A percentile compares a stretch with the other conserved stretches of the same genome.
Conservation (phyloP, 306 rosid genomes). For the Mimosa bimucronata region DNA sequence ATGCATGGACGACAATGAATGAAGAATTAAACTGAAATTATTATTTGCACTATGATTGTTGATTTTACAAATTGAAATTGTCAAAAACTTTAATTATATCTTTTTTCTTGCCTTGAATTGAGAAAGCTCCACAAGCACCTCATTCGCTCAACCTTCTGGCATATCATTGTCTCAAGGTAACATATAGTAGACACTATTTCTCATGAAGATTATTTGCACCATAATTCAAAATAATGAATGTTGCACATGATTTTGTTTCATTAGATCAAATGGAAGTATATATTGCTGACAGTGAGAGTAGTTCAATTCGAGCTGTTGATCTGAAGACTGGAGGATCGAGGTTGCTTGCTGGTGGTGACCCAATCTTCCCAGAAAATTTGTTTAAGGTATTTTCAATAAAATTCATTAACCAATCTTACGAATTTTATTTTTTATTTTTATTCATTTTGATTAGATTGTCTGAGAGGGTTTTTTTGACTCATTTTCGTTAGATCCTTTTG, state of each 20-base stretch:
- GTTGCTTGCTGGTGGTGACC: constrained; percentile 91
- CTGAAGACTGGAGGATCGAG: constrained; percentile 85
- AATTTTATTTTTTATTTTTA: constrained; percentile 1
- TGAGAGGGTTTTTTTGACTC: constrained; percentile 7
- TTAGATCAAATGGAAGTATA: constrained; percentile 69
- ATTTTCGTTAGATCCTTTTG: constrained; percentile 23
- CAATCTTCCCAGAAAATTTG: constrained; percentile 77
- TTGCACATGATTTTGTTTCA: constrained; percentile 34
- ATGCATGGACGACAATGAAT: neutral
- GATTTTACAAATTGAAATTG: constrained; percentile 18
- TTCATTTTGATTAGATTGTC: constrained; percentile 10
- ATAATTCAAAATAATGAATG: constrained; percentile 24
- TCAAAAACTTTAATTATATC: constrained; percentile 25
- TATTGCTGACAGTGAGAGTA: constrained; percentile 97
- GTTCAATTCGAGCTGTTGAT: constrained; percentile 85
- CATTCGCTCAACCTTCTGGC: constrained; percentile 98
- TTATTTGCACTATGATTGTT: constrained; percentile 25
- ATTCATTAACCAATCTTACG: constrained; percentile 29
- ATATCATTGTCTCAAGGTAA: constrained; percentile 90
- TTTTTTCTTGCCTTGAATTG: constrained; percentile 34
- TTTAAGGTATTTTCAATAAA: constrained; percentile 64
- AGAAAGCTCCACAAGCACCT: constrained; percentile 75
- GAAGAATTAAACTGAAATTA: constrained; percentile 10
- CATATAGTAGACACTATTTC: constrained; percentile 26
- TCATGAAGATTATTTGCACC: constrained; percentile 26